A percentile compares a stretch with the other conserved stretches of the same genome.
Evolutionary conservation across 257 asterid genomes (phyloP).

Genomic region (Plantago major): DNA sequence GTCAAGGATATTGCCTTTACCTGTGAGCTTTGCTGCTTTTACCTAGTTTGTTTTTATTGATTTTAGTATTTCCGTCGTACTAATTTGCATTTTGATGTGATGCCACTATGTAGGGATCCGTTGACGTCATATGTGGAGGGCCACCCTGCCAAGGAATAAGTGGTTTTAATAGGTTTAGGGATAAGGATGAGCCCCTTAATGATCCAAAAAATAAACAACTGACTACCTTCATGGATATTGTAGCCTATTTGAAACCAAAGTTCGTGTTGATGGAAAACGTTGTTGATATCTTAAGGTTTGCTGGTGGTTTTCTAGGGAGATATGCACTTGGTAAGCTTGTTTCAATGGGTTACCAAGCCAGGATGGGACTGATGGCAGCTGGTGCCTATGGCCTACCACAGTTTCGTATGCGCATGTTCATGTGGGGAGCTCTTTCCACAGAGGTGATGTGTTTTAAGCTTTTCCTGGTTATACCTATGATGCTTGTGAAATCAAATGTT

Average conservation of each 20-base stretch:
- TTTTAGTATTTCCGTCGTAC: too few species aligned
- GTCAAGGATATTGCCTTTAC: slow-evolving; percentile 61
- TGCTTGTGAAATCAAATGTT: neutral
- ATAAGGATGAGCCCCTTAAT: slow-evolving; percentile 40
- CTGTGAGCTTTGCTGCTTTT: slow-evolving; percentile 41
- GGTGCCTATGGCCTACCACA: slow-evolving; percentile 91
- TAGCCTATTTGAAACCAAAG: slow-evolving; percentile 51
- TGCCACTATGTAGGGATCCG: slow-evolving; percentile 43
- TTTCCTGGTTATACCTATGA: neutral
- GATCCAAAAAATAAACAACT: slow-evolving; percentile 71
- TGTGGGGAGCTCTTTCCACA: slow-evolving; percentile 75
- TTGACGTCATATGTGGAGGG: slow-evolving; percentile 88
- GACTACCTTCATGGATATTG: slow-evolving; percentile 61
- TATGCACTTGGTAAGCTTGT: slow-evolving; percentile 71
- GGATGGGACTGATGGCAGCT: slow-evolving; percentile 85
- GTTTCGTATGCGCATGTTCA: slow-evolving; percentile 67
- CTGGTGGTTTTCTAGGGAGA: slow-evolving; percentile 62
- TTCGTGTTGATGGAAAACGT: slow-evolving; percentile 87
- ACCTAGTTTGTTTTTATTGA: too few species aligned
- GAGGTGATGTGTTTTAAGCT: slow-evolving; percentile 40
- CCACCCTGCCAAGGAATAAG: slow-evolving; percentile 98
- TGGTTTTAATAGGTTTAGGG: slow-evolving; percentile 70
- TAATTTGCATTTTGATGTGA: neutral
- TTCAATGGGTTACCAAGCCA: slow-evolving; percentile 61
- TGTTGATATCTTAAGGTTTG: slow-evolving; percentile 62